phyloP scores from a whole-genome alignment of 768 basidiomycete species.

The Mycena metata region DNA sequence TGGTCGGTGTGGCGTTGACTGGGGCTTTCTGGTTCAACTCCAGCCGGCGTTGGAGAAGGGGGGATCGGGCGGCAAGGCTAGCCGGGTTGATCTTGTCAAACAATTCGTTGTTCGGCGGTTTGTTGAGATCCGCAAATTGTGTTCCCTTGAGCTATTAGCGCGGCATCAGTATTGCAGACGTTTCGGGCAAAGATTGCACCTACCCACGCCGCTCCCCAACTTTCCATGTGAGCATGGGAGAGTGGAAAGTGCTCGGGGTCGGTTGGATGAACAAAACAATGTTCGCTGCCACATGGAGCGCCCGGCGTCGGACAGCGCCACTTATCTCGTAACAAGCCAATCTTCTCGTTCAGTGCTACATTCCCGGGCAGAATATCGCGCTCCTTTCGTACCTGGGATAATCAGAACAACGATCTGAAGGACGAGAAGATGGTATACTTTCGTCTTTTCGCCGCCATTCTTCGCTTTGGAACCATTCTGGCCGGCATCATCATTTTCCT shows the following conservation, averaged over 20 bases:
- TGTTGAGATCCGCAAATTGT: not conserved
- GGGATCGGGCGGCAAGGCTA: not conserved
- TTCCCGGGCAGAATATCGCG: conserved; percentile 8
- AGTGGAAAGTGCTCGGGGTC: not conserved
- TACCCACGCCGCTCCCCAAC: not conserved
- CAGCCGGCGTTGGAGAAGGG: too few species aligned
- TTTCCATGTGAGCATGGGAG: not conserved
- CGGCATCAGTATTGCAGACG: not conserved
- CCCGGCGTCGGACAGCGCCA: not conserved
- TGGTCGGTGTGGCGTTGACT: too few species aligned
- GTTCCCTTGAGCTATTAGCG: not conserved
- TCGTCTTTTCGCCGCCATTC: not conserved
- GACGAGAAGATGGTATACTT: not conserved
- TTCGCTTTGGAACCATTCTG: not conserved
- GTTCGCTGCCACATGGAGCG: not conserved
- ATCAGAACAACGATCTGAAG: not conserved
- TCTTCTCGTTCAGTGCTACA: not conserved
- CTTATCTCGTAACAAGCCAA: not conserved
- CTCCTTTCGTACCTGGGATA: too few species aligned
- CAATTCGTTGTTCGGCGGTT: not conserved
- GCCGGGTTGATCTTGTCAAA: not conserved
- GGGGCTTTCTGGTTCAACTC: too few species aligned
- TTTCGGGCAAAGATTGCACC: too few species aligned
- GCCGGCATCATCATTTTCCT: not conserved
- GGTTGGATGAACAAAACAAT: not conserved